Conservation (phyloP, 495 filamentous ascomycete genomes). For the Aspergillus coremiiformis region DNA sequence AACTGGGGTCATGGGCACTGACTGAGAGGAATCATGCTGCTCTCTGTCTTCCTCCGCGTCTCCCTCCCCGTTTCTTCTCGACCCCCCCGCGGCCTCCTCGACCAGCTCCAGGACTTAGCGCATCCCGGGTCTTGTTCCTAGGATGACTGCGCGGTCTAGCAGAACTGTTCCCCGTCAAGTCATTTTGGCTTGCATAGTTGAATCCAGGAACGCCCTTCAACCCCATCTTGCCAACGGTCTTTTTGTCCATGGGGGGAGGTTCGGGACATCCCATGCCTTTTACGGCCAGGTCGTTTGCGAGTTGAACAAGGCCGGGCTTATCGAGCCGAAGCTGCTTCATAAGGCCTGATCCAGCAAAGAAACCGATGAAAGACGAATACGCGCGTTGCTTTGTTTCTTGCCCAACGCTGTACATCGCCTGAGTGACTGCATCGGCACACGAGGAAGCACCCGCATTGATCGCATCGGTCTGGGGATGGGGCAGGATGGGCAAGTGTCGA, state of each 20-base stretch:
- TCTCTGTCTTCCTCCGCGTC: slow-evolving; percentile 6
- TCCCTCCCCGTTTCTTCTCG: slow-evolving; percentile 21
- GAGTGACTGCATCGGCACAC: slow-evolving; percentile 17
- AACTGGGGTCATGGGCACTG: too few species aligned
- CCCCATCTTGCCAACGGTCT: slow-evolving; percentile 43
- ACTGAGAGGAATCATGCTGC: background rate
- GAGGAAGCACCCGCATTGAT: slow-evolving; percentile 24
- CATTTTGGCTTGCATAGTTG: slow-evolving; percentile 25
- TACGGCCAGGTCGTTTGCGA: slow-evolving; percentile 39
- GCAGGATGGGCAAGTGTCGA: slow-evolving; percentile 46
- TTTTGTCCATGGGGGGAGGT: slow-evolving; percentile 40
- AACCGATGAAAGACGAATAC: slow-evolving; percentile 49
- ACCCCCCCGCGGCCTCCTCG: slow-evolving; percentile 16
- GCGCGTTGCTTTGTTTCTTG: slow-evolving; percentile 45
- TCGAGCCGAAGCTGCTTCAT: slow-evolving; percentile 33
- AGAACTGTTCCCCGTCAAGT: slow-evolving; percentile 8
- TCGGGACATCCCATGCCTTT: slow-evolving; percentile 41
- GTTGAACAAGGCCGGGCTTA: slow-evolving; percentile 34
- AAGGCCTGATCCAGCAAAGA: slow-evolving; percentile 37
- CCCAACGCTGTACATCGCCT: slow-evolving; percentile 36
- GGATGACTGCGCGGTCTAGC: slow-evolving; percentile 13
- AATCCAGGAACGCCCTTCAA: slow-evolving; percentile 43
- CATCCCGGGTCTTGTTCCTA: slow-evolving; percentile 21
- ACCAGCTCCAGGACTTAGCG: slow-evolving; percentile 26
- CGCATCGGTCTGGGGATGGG: slow-evolving; percentile 38